These are phyloP conservation scores for Globisporangium barbulae DNA, from an alignment of 352 stramenopile species.

Conservation along the genomic window DNA sequence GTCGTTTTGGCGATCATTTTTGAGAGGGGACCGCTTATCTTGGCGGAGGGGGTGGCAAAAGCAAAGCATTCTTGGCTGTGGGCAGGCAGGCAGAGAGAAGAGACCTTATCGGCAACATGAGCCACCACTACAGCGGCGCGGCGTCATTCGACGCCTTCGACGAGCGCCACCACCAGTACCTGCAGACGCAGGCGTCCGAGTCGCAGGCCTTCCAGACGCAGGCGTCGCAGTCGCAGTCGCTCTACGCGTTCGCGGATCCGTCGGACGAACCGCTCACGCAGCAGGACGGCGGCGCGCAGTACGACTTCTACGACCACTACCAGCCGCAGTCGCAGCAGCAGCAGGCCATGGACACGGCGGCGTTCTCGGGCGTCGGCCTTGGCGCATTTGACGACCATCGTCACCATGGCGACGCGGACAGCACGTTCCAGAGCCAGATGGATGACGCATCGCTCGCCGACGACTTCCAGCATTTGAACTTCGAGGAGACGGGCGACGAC, in stretches of 20 bases:
- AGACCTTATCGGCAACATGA: conserved; percentile 1
- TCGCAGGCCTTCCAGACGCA: conserved; percentile 44
- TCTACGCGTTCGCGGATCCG: conserved; percentile 74
- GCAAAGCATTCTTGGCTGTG: not conserved
- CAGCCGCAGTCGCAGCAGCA: conserved; percentile 18
- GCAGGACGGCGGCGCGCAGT: conserved; percentile 22
- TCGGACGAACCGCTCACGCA: conserved; percentile 34
- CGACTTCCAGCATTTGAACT: conserved; percentile 64
- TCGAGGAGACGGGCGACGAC: conserved; percentile 72
- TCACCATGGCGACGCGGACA: conserved; percentile 15
- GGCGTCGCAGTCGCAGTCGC: conserved; percentile 39
- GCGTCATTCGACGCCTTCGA: conserved; percentile 44
- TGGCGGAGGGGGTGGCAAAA: conserved; percentile 1
- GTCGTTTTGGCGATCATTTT: conserved; percentile 3
- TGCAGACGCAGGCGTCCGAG: conserved; percentile 35
- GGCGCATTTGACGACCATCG: conserved; percentile 14
- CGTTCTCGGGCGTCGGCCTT: conserved; percentile 8
- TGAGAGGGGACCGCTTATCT: not conserved
- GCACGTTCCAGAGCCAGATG: conserved; percentile 38
- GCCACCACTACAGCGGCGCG: conserved; percentile 11
- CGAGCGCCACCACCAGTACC: conserved; percentile 33
- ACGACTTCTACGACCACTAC: conserved; percentile 73
- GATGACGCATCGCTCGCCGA: conserved; percentile 32
- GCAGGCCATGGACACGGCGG: not conserved
- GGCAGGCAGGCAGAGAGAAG: not conserved